These are phyloP conservation scores for Xylaria sp. DNA, from an alignment of 2,329 filamentous ascomycete species.

Conservation along the genomic window DNA sequence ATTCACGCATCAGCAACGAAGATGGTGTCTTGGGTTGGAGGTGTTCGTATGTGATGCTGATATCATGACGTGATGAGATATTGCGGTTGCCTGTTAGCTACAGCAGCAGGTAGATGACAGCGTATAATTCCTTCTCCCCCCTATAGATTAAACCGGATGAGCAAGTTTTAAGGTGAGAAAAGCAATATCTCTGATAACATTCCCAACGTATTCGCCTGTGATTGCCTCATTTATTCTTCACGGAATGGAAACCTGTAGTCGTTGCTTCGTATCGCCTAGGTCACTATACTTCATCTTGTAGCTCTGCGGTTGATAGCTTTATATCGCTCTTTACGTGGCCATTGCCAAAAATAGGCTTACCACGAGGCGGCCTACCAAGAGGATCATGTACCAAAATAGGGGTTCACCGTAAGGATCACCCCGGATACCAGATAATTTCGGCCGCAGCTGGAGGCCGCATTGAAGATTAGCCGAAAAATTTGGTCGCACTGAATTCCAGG, in stretches of 20 bases:
- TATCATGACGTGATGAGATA: conserved; percentile 12
- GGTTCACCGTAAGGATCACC: conserved; percentile 1
- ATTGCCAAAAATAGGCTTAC: not conserved
- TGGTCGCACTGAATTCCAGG: not conserved
- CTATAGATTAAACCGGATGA: not conserved
- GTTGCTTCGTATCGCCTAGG: not conserved
- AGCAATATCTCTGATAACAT: not conserved
- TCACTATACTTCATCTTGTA: not conserved
- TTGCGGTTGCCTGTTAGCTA: conserved; percentile 1
- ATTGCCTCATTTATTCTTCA: not conserved
- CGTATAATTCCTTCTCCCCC: not conserved
- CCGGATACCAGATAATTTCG: conserved; percentile 4
- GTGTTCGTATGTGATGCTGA: not conserved
- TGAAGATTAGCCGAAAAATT: not conserved
- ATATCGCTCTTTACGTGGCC: not conserved
- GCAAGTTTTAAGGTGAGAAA: not conserved
- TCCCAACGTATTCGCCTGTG: not conserved
- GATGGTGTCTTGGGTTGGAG: not conserved
- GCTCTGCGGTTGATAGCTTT: not conserved
- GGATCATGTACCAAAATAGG: not conserved
- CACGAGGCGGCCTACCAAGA: not conserved
- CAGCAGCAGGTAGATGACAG: not conserved
- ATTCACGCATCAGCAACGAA: not conserved
- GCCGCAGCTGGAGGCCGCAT: not conserved
- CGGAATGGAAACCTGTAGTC: not conserved